Percentiles rank a stretch among this genome's conserved stretches.
These are phyloP conservation scores for Fusarium tjaetaba DNA, from an alignment of 2,329 filamentous ascomycete species.

Conservation along the genomic window DNA sequence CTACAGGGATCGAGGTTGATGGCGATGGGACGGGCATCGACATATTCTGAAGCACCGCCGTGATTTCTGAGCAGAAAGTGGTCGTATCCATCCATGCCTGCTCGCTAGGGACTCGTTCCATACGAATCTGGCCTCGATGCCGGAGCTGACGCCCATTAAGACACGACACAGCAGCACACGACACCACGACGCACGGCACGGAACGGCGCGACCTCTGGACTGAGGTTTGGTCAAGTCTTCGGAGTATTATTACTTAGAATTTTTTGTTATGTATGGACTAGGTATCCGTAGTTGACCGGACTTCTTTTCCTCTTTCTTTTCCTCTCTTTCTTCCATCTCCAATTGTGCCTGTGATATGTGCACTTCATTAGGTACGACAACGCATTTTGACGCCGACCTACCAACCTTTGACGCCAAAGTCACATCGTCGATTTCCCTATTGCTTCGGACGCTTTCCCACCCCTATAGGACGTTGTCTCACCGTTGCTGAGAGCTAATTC, in stretches of 20 bases:
- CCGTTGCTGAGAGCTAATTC: conserved; percentile 6
- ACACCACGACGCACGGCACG: conserved; percentile 7
- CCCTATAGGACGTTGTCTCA: not conserved
- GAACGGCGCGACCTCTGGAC: conserved; percentile 15
- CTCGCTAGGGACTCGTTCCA: not conserved
- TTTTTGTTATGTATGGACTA: conserved; percentile 16
- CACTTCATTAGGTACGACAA: conserved; percentile 2
- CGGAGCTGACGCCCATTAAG: not conserved
- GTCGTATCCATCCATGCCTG: conserved; percentile 22
- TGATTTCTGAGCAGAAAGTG: conserved; percentile 28
- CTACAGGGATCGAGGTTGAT: conserved; percentile 38
- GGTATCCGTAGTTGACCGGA: conserved; percentile 2
- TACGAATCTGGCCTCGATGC: not conserved
- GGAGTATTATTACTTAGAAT: conserved; percentile 14
- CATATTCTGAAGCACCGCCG: conserved; percentile 38
- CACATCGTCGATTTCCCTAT: conserved; percentile 2
- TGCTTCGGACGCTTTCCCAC: not conserved
- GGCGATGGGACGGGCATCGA: conserved; percentile 36
- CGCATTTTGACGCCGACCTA: conserved; percentile 7
- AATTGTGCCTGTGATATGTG: not conserved
- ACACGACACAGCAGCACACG: conserved; percentile 2
- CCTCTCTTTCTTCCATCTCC: not conserved
- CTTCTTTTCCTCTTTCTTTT: not conserved
- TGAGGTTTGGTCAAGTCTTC: conserved; percentile 1
- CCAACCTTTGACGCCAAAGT: conserved; percentile 4